Conservation (phyloP, 108 stramenopile species). For the Schizochytrium sp. region DNA sequence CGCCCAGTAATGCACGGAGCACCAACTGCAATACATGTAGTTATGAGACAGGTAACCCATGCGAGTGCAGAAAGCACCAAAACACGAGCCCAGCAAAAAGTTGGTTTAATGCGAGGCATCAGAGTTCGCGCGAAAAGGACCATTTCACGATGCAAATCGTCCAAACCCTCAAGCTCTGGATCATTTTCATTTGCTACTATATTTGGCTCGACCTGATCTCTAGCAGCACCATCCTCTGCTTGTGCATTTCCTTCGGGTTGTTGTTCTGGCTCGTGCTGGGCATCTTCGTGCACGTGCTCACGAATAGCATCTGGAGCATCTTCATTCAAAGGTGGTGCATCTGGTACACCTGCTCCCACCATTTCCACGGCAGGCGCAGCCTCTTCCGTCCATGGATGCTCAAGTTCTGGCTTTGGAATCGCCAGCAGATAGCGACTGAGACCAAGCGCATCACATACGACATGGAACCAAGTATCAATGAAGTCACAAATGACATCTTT, state of each 20-base stretch:
- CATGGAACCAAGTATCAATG: neutral
- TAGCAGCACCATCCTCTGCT: neutral
- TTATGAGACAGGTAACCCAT: conserved; percentile 23
- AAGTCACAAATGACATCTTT: conserved; percentile 1
- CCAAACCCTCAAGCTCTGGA: neutral
- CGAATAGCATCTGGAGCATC: no score
- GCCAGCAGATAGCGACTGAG: conserved; percentile 30
- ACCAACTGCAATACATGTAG: neutral
- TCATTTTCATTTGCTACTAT: neutral
- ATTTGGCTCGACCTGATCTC: neutral
- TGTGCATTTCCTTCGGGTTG: no score
- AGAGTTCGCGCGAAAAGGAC: conserved; percentile 21
- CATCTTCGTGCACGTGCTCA: no score
- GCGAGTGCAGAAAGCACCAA: neutral
- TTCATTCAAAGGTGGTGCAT: no score
- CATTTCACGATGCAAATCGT: neutral
- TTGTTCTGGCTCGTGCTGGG: no score
- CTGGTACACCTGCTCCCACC: no score
- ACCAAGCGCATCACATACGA: neutral
- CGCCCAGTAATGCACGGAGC: neutral
- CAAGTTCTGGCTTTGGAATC: neutral
- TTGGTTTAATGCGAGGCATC: conserved; percentile 19
- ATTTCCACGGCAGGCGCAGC: neutral
- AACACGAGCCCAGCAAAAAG: neutral
- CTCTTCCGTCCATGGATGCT: neutral